Percentiles rank a stretch among this genome's conserved stretches.
phyloP scores from a whole-genome alignment of 2,329 filamentous ascomycete genomes.

The Podosphaera xanthii region DNA sequence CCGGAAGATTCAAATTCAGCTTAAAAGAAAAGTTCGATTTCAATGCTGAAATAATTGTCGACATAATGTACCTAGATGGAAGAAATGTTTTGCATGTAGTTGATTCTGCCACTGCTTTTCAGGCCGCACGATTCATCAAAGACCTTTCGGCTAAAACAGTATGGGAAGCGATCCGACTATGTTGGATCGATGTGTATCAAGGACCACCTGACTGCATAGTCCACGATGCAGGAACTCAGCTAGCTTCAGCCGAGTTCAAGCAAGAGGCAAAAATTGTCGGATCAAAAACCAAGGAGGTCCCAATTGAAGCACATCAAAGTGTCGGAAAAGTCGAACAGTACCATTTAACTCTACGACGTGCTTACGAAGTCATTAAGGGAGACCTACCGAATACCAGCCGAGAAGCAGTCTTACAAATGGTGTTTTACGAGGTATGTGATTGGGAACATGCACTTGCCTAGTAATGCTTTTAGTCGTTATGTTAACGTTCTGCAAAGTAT shows the following conservation, averaged over 20 bases:
- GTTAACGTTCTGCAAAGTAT: no score
- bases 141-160: background rate
- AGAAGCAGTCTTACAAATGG: slow-evolving; percentile 3
- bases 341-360: slow-evolving; percentile 1
- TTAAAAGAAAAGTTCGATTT: background rate
- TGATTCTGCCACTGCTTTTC: slow-evolving; percentile 1
- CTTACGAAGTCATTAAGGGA: slow-evolving; percentile 2
- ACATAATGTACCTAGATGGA: slow-evolving; percentile 2
- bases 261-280: background rate
- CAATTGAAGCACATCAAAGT: slow-evolving; percentile 1
- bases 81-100: slow-evolving; percentile 2
- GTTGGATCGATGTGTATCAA: slow-evolving; percentile 3
- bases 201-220: slow-evolving; percentile 1
- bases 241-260: slow-evolving; percentile 1
- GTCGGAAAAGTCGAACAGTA: slow-evolving; percentile 3
- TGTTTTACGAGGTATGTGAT: no score
- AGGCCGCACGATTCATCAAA: slow-evolving; percentile 2
- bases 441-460: no score
- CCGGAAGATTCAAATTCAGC: background rate
- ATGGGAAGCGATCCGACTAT: slow-evolving; percentile 1
- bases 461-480: no score
- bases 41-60: slow-evolving; percentile 2
- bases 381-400: slow-evolving; percentile 1
- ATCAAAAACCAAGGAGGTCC: background rate
- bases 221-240: slow-evolving; percentile 1